Conservation (phyloP, 768 basidiomycete species). For the Erythrobasidium yunnanense region DNA sequence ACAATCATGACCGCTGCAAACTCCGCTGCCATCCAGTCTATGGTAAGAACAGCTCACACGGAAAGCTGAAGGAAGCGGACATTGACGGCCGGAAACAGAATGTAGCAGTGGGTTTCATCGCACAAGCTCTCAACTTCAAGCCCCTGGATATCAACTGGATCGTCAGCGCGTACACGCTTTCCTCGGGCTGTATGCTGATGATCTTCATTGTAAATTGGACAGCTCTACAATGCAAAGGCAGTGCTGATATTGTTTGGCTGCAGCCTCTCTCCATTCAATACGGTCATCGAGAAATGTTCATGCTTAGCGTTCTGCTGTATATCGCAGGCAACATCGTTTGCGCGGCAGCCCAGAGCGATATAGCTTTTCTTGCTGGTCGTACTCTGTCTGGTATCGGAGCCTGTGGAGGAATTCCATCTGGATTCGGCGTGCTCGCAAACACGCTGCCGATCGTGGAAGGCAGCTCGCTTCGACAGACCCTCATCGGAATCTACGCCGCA, state of each 20-base stretch:
- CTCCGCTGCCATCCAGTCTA: conserved; percentile 22
- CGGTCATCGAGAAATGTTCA: conserved; percentile 17
- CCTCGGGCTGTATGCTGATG: conserved; percentile 24
- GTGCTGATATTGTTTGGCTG: neutral
- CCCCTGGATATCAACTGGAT: conserved; percentile 18
- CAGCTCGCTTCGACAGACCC: neutral
- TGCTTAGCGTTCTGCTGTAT: conserved; percentile 8
- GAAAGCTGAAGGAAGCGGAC: neutral
- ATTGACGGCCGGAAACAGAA: neutral
- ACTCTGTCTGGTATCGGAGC: conserved; percentile 10
- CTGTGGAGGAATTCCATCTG: conserved; percentile 6
- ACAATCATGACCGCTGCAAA: neutral
- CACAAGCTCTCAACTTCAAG: conserved; percentile 13
- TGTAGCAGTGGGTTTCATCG: conserved; percentile 4
- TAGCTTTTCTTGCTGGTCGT: conserved; percentile 8
- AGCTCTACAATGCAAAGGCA: neutral
- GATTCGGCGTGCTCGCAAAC: conserved; percentile 16
- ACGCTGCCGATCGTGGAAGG: conserved; percentile 23
- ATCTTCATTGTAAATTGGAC: conserved; percentile 2
- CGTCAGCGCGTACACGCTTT: conserved; percentile 18
- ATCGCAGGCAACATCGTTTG: conserved; percentile 15
- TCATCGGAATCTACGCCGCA: neutral
- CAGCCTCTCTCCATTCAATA: conserved; percentile 19
- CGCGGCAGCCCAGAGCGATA: neutral
- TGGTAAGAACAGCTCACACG: neutral